Evolutionary conservation across 2,329 filamentous ascomycete species (phyloP), one percentile per base, ranked within the genome.

Genomic region (Zarea fungicola): DNA sequence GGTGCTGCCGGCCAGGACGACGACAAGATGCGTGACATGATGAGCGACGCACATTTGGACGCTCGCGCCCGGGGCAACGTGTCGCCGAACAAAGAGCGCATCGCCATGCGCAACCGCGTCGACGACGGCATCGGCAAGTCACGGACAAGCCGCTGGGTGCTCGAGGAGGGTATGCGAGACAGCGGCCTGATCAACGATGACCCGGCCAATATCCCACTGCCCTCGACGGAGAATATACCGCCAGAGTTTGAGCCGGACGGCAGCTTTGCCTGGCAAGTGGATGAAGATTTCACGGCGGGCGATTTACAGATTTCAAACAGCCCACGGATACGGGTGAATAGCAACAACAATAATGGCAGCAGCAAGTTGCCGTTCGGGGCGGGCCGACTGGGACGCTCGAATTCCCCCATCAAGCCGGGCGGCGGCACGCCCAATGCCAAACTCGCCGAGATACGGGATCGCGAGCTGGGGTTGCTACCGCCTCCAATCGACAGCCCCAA

Each of bases 301-400:
- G 77, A 81, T 50, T 51, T 81, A 32, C 76, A 80, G 50, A 58
- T 77, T 28, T 81, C 78, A 0, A 68, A 75, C 53, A 81, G 77
- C 52, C 78, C 78, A n/a, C 72, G 75, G 26, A 69, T 81, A 44
- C 65, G 61, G 23, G 62, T 71, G 25, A 61, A 64, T n/a, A n/a
- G n/a, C n/a, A n/a, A n/a, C n/a, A n/a, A n/a, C n/a, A n/a, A n/a
- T n/a, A n/a, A n/a, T n/a, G n/a, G n/a, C n/a, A n/a, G n/a, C n/a
- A n/a, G n/a, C 14, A 23, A 29, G 25, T 69, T 64, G 2, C 68
- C 68, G 48, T 65, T 60, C 4, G 58, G 13, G 36, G 18, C 34
- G 35, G 19, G 29, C 18, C 3, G 28, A 19, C 10, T 45, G 43
- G 22, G n/a, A 37, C 44, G 18, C 22, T 56, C 26, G 60, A 59